Percentiles rank a stretch among this genome's conserved stretches.
Evolutionary conservation across 331 rosid species (phyloP).

Genomic region (Saraca asoca): DNA sequence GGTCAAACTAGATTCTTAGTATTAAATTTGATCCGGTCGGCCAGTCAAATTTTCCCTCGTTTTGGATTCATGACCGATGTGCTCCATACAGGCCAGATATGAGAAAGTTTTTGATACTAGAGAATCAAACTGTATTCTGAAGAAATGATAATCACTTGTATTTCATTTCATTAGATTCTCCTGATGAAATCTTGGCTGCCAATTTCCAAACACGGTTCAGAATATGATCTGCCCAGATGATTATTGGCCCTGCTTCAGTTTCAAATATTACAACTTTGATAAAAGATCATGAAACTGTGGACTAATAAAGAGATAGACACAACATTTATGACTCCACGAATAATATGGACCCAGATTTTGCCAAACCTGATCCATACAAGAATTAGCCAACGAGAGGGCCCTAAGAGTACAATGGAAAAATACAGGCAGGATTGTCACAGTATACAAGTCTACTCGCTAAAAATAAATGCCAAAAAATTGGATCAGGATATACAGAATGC

Average conservation of each 20-base stretch:
- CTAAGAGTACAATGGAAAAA: conserved; percentile 13
- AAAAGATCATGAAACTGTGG: conserved; percentile 6
- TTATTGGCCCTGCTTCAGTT: conserved; percentile 45
- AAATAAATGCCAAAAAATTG: conserved; percentile 24
- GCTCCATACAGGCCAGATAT: no score
- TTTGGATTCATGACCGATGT: no score
- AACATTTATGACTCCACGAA: no score
- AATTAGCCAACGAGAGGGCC: no score
- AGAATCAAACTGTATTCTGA: no score
- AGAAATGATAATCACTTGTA: conserved; percentile 1
- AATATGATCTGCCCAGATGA: conserved; percentile 20
- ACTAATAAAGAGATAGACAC: no score
- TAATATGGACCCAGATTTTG: no score
- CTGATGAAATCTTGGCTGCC: no score
- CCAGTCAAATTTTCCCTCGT: background rate
- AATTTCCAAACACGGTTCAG: background rate
- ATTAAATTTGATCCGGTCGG: background rate
- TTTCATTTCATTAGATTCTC: no score
- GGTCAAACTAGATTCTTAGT: no score
- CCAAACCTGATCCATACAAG: no score
- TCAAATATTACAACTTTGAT: conserved; percentile 40
- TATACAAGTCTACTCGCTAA: conserved; percentile 1
- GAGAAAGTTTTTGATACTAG: no score
- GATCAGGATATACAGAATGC: conserved; percentile 74
- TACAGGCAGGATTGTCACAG: background rate